Percentiles rank a stretch among this genome's conserved stretches.
These are phyloP conservation scores for Penicillium sp. DNA, from an alignment of 2,329 filamentous ascomycete species.

Conservation along the genomic window DNA sequence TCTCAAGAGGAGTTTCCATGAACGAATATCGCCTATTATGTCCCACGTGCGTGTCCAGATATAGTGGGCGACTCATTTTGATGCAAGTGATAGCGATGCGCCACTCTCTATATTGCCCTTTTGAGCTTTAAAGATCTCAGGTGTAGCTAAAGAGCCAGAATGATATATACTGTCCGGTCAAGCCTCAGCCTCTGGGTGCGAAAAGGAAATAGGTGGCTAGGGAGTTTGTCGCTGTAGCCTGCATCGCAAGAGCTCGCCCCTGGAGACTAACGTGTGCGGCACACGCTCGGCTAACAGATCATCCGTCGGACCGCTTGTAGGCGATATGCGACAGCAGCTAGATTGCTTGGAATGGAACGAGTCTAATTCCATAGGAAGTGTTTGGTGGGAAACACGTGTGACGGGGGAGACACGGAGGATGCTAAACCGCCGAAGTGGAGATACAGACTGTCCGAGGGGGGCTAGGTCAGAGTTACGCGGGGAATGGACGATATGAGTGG, in stretches of 20 bases:
- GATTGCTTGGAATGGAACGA: neutral
- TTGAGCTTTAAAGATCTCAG: neutral
- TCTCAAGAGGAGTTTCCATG: slow-evolving; percentile 23
- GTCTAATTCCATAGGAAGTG: neutral
- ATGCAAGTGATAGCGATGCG: neutral
- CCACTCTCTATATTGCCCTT: neutral
- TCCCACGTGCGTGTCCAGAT: slow-evolving; percentile 17
- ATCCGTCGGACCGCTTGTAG: neutral
- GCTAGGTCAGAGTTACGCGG: slow-evolving; percentile 13
- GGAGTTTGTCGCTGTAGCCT: neutral
- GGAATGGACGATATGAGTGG: slow-evolving; percentile 14
- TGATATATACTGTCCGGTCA: neutral
- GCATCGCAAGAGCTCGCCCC: slow-evolving; percentile 3
- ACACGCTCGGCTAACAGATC: slow-evolving; percentile 2
- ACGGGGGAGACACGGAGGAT: slow-evolving; percentile 5
- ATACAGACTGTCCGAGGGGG: slow-evolving; percentile 3
- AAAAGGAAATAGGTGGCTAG: neutral
- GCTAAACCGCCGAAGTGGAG: slow-evolving; percentile 13
- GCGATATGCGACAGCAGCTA: slow-evolving; percentile 7
- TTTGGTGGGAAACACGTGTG: slow-evolving; percentile 9
- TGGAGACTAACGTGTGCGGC: neutral
- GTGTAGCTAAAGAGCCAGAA: neutral
- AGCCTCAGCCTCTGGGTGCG: neutral
- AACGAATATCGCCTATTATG: slow-evolving; percentile 21
- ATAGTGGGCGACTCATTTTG: slow-evolving; percentile 20